Conservation (phyloP, 352 stramenopile species). For the Globisporangium abappressorium region DNA sequence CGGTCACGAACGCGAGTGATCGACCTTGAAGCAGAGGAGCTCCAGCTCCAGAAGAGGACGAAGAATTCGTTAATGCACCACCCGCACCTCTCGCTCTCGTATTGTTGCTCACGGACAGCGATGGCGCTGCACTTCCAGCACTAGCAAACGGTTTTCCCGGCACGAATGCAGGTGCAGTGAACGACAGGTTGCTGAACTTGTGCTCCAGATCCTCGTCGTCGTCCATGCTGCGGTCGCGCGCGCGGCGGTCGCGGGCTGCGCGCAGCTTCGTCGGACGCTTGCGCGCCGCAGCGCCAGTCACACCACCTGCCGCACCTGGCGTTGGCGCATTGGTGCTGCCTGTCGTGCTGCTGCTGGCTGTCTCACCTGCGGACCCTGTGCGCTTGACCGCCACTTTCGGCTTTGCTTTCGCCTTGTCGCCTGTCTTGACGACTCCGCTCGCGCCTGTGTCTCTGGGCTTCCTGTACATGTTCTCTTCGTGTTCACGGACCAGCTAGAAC, state of each 20-base stretch:
- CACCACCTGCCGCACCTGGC: neutral
- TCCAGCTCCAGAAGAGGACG: neutral
- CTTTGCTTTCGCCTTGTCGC: constrained; percentile 12
- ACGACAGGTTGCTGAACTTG: constrained; percentile 57
- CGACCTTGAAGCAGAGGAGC: constrained; percentile 18
- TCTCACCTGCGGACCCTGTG: neutral
- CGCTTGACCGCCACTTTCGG: constrained; percentile 20
- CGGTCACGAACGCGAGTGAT: constrained; percentile 57
- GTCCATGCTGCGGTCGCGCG: constrained; percentile 53
- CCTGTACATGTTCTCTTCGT: constrained; percentile 10
- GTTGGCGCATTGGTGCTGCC: neutral
- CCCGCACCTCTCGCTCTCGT: neutral
- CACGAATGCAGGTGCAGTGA: constrained; percentile 55
- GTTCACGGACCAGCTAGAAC: neutral
- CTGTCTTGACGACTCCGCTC: constrained; percentile 1
- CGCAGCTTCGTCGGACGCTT: constrained; percentile 50
- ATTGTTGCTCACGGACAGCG: constrained; percentile 1
- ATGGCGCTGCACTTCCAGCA: constrained; percentile 4
- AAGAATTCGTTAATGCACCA: neutral
- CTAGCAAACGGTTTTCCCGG: constrained; percentile 22
- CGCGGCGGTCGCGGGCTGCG: constrained; percentile 52
- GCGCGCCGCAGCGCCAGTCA: constrained; percentile 3
- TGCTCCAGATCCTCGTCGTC: constrained; percentile 60
- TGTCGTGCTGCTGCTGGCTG: neutral
- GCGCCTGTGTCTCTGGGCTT: constrained; percentile 9